Conservation (phyloP, 2,329 filamentous ascomycete genomes). For the Neonectria coccinea region DNA sequence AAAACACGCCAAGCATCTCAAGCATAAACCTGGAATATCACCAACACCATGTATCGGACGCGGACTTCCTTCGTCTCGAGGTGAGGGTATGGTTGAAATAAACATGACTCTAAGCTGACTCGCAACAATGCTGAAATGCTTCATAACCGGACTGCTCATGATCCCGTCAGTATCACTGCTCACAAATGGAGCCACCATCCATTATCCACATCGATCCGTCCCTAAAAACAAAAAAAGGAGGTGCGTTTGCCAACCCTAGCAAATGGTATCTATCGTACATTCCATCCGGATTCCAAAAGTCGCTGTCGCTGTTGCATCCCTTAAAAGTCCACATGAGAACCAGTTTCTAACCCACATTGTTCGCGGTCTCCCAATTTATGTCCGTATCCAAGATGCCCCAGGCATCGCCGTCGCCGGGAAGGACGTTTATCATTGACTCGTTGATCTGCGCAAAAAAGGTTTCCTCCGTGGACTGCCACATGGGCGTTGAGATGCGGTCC, state of each 20-base stretch:
- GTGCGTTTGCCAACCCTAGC: slow-evolving; percentile 23
- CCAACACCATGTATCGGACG: neutral
- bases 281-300: slow-evolving; percentile 11
- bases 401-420: slow-evolving; percentile 42
- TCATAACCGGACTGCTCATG: neutral
- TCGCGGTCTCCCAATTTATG: slow-evolving; percentile 40
- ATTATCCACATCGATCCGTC: neutral
- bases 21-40: no score
- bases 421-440: slow-evolving; percentile 41
- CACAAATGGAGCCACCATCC: neutral
- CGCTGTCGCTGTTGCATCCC: slow-evolving; percentile 11
- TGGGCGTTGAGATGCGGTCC: slow-evolving; percentile 46
- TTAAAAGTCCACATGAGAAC: slow-evolving; percentile 7
- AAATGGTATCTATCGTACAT: slow-evolving; percentile 40
- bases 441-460: slow-evolving; percentile 46
- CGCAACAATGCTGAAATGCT: neutral
- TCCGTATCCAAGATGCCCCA: slow-evolving; percentile 49
- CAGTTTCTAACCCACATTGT: slow-evolving; percentile 11
- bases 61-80: neutral
- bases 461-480: slow-evolving; percentile 50
- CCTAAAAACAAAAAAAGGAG: slow-evolving; percentile 22
- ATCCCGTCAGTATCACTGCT: neutral
- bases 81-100: neutral
- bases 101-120: neutral
- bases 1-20: no score